These are phyloP conservation scores for Trametes polyzona DNA, from an alignment of 1,284 basidiomycete genomes.

Conservation along the genomic window DNA sequence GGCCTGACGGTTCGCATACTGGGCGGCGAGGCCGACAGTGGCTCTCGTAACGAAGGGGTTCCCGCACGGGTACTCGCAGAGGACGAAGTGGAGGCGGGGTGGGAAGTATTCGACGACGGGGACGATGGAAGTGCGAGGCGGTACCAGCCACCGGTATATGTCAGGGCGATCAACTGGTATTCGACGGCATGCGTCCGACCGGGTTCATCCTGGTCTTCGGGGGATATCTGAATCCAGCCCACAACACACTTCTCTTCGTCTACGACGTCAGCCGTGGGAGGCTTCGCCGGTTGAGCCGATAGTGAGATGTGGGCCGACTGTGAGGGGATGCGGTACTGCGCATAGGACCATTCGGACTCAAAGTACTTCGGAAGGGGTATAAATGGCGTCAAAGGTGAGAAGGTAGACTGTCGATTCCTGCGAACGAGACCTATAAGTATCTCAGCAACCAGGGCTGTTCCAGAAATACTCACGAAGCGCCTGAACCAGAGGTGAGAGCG, in stretches of 20 bases:
- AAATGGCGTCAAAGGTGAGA: slow-evolving; percentile 76
- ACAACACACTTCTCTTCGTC: slow-evolving; percentile 87
- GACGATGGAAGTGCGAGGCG: slow-evolving; percentile 72
- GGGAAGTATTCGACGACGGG: slow-evolving; percentile 31
- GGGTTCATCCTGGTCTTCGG: slow-evolving; percentile 41
- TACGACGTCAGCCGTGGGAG: slow-evolving; percentile 62
- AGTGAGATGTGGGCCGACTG: slow-evolving; percentile 82
- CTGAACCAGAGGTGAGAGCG: slow-evolving; percentile 65
- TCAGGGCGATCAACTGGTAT: slow-evolving; percentile 83
- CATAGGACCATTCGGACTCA: slow-evolving; percentile 91
- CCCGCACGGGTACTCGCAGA: slow-evolving; percentile 21
- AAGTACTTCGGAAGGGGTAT: slow-evolving; percentile 91
- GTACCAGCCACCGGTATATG: slow-evolving; percentile 93
- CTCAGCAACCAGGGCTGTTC: background rate
- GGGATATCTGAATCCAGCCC: slow-evolving; percentile 75
- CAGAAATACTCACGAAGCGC: slow-evolving; percentile 58
- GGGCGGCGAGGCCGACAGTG: slow-evolving; percentile 46
- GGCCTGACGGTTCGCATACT: slow-evolving; percentile 43
- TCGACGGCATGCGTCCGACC: slow-evolving; percentile 43
- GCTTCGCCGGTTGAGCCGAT: slow-evolving; percentile 58
- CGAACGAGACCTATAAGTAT: slow-evolving; percentile 6
- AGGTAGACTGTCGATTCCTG: slow-evolving; percentile 81
- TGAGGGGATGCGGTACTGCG: slow-evolving; percentile 88
- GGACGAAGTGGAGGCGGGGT: slow-evolving; percentile 30
- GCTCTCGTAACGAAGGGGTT: slow-evolving; percentile 19